These are phyloP conservation scores for Agaricus blazei DNA, from an alignment of 768 basidiomycete genomes.

Conservation along the genomic window DNA sequence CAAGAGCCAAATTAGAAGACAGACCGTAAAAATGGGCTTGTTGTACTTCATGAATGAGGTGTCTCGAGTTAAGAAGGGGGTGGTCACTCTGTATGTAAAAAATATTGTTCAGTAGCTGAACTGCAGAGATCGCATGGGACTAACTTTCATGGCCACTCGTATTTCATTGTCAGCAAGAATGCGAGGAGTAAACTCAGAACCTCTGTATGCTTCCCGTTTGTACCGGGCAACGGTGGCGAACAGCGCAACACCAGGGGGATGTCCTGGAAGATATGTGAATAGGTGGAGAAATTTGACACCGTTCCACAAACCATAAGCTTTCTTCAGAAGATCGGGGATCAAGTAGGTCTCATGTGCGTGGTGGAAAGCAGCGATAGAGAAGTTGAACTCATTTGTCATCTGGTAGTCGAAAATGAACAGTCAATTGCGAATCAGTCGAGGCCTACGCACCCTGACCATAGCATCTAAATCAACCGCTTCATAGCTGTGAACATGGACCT, in stretches of 20 bases:
- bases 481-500: slow-evolving; percentile 57
- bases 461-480: slow-evolving; percentile 67
- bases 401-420: slow-evolving; percentile 8
- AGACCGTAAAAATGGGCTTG: slow-evolving; percentile 75
- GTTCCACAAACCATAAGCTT: slow-evolving; percentile 46
- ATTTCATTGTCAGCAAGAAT: slow-evolving; percentile 66
- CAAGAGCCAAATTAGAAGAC: slow-evolving; percentile 56
- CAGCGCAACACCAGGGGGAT: slow-evolving; percentile 66
- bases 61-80: slow-evolving; percentile 57
- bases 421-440: not conserved
- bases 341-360: slow-evolving; percentile 80
- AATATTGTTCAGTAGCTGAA: not conserved
- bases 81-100: slow-evolving; percentile 50
- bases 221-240: slow-evolving; percentile 56
- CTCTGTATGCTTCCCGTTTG: slow-evolving; percentile 78
- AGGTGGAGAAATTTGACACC: not conserved
- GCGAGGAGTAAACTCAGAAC: slow-evolving; percentile 71
- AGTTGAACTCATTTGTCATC: slow-evolving; percentile 64
- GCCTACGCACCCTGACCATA: slow-evolving; percentile 48
- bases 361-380: slow-evolving; percentile 71
- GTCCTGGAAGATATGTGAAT: slow-evolving; percentile 28
- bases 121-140: not conserved
- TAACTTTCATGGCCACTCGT: slow-evolving; percentile 71
- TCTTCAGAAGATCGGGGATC: slow-evolving; percentile 77
- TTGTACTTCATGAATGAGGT: slow-evolving; percentile 72